Base-by-base conservation (phyloP, 345 rosid genomes). In the Iberis pinnata region DNA sequence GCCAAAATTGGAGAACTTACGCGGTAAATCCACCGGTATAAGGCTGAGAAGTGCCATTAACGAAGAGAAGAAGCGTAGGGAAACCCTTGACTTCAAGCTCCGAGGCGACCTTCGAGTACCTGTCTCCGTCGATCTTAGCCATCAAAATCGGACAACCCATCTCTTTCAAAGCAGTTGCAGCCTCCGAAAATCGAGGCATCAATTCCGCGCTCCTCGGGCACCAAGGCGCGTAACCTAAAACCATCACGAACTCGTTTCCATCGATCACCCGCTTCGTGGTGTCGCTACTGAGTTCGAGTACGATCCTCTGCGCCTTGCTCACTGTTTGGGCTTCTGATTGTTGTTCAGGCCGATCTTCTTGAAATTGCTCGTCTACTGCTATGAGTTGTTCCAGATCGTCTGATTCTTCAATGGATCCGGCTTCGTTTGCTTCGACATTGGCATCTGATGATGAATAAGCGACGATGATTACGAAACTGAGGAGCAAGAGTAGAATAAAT, bases 131-230 rank as follows among this genome's bases (percentile, higher is more conserved):
- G 57, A 89, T 75, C 64, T 89, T 89, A 16, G 95, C 82, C 95
- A 89, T 62, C 82, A 81, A 56, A 45, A 89, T 64, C 9, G 66
- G 35, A 60, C 76, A 76, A 42, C 78, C 73, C 36, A 78, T 43
- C 53, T 80, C 93, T 66, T 74, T 79, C 49, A 89, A 78, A 67
- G 26, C 54, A 53, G 73, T 89, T 6, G 95, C 88, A 58, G 97
- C 95, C 69, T 86, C 89, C 53, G 89, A 84, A 60, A 89, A 89
- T 45, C 77, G 75, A 51, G 97, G 97, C 95, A 89, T 89, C n/a
- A 89, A 69, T 72, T 89, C 97, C n/a, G 97, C 97, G 68, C 97
- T 86, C 52, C 93, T 78, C 3, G 76, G 68, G 49, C 89, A 83
- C 95, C 97, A 89, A 12, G 97, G 93, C 6, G 95, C 89, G 35